Percentiles rank a stretch among this genome's conserved stretches.
Conservation (phyloP, 805 yeast genomes). For the Candida argentea region DNA sequence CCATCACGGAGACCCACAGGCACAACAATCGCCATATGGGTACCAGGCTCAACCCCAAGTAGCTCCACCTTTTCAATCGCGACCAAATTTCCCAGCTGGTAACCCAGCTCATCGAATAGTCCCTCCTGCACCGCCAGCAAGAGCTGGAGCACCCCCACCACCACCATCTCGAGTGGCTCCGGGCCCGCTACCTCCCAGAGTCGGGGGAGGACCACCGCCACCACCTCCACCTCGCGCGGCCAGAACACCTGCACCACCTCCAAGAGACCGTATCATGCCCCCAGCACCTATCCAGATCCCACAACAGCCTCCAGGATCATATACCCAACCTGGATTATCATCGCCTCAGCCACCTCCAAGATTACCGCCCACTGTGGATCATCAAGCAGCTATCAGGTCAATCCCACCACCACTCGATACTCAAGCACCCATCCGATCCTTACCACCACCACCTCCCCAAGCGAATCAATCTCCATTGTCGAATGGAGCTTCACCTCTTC, state of each 20-base stretch:
- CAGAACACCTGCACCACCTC: constrained; percentile 24
- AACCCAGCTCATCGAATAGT: constrained; percentile 4
- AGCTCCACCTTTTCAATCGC: constrained; percentile 19
- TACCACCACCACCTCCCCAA: constrained; percentile 11
- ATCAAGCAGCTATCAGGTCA: constrained; percentile 12
- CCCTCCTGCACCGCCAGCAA: constrained; percentile 4
- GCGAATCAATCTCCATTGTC: constrained; percentile 4
- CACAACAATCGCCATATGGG: constrained; percentile 19
- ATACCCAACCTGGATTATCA: constrained; percentile 3
- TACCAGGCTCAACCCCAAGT: constrained; percentile 25
- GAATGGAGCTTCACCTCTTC: too few relatives aligned
- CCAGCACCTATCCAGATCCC: neutral
- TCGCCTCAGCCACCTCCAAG: constrained; percentile 11
- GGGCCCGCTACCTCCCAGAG: constrained; percentile 13
- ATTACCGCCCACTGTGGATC: constrained; percentile 25
- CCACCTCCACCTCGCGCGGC: constrained; percentile 13
- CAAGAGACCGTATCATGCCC: constrained; percentile 9
- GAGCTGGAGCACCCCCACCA: constrained; percentile 8
- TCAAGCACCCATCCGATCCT: constrained; percentile 7
- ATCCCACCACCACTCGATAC: constrained; percentile 10
- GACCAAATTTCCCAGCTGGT: constrained; percentile 7
- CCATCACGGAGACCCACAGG: constrained; percentile 5
- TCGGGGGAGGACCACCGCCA: constrained; percentile 11
- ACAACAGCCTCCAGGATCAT: constrained; percentile 4
- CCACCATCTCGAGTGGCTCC: constrained; percentile 7